These are phyloP conservation scores for Austroboletus eburneus DNA, from an alignment of 768 basidiomycete genomes.

Conservation along the genomic window DNA sequence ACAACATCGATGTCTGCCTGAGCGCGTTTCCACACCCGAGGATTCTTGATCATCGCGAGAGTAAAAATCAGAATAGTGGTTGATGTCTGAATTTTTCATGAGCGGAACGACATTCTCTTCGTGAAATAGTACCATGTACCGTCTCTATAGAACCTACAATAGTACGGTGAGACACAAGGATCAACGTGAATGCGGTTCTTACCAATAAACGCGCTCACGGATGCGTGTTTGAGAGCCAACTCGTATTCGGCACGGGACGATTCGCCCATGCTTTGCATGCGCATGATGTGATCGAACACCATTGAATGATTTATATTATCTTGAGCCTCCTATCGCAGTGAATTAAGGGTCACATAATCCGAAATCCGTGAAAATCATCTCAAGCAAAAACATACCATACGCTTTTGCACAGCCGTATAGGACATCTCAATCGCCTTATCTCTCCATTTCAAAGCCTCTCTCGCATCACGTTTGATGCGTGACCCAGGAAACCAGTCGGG, in stretches of 20 bases:
- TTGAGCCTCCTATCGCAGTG: not conserved
- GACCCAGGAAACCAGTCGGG: constrained; percentile 40
- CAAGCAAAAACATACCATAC: constrained; percentile 20
- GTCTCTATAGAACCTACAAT: not conserved
- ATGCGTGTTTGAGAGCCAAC: not conserved
- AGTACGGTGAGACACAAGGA: too few species aligned
- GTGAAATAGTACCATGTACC: not conserved
- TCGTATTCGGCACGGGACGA: not conserved
- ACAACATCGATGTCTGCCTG: constrained; percentile 9
- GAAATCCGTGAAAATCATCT: too few species aligned
- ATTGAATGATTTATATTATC: not conserved
- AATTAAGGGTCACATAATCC: not conserved
- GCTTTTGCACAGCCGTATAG: constrained; percentile 22
- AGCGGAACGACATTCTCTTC: not conserved
- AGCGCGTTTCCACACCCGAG: constrained; percentile 10
- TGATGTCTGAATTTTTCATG: not conserved
- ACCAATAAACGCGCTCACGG: not conserved
- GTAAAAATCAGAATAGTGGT: not conserved
- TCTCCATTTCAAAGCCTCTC: not conserved
- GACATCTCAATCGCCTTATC: constrained; percentile 13
- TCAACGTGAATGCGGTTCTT: not conserved
- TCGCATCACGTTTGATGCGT: constrained; percentile 32
- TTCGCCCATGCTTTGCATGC: not conserved
- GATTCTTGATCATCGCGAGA: constrained; percentile 11
- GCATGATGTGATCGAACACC: not conserved